phyloP scores from a whole-genome alignment of 139 green algal genomes.

The Limnomonas spitsbergensis region DNA sequence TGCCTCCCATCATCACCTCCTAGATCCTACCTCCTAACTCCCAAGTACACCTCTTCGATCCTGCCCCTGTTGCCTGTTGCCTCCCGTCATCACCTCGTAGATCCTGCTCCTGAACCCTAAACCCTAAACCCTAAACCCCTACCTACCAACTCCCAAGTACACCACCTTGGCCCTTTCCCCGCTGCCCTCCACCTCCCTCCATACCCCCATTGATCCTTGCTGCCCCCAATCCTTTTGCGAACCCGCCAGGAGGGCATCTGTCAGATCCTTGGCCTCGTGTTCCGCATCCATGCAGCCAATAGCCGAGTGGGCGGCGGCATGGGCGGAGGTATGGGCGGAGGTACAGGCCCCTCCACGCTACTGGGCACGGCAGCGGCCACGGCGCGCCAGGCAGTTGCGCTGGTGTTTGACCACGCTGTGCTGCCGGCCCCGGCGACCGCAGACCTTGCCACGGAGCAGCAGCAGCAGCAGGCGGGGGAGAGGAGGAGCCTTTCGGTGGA shows the following conservation, averaged over 20 bases:
- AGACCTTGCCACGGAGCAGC: neutral
- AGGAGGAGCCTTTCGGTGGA: neutral
- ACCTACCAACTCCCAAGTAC: too few species aligned
- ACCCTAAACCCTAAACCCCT: too few species aligned
- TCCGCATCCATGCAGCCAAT: constrained; percentile 45
- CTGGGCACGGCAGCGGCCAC: constrained; percentile 71
- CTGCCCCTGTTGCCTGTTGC: too few species aligned
- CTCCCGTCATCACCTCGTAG: too few species aligned
- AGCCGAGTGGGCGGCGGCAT: constrained; percentile 43
- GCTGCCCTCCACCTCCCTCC: too few species aligned
- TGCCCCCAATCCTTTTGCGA: too few species aligned
- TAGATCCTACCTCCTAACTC: too few species aligned
- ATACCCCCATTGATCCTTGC: too few species aligned
- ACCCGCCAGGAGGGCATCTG: constrained; percentile 39
- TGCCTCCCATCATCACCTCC: too few species aligned
- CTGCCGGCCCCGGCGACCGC: neutral
- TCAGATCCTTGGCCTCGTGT: constrained; percentile 61
- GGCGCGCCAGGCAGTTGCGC: constrained; percentile 73
- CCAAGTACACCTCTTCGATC: too few species aligned
- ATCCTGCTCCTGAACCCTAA: too few species aligned
- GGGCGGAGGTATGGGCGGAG: constrained; percentile 15
- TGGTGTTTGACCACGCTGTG: constrained; percentile 70
- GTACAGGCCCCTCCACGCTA: constrained; percentile 39
- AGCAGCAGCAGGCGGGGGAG: neutral
- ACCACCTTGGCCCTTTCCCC: too few species aligned